phyloP scores from a whole-genome alignment of 148 eudicot species.

The Heliosperma pusillum region DNA sequence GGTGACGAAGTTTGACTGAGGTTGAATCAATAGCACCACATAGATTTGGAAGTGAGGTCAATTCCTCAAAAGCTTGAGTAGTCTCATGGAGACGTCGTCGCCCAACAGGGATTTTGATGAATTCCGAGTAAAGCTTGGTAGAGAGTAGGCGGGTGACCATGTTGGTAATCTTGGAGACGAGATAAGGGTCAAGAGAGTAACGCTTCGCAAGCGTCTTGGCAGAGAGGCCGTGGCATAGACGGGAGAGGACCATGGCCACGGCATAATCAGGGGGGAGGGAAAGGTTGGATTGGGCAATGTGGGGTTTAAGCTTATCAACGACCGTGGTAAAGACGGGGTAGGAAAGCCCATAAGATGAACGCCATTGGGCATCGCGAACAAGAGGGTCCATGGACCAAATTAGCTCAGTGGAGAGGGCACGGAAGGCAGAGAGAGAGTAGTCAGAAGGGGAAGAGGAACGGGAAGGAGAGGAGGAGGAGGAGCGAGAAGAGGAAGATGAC shows the following conservation, averaged over 20 bases:
- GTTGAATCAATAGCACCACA: constrained; percentile 78
- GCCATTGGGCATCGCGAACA: constrained; percentile 77
- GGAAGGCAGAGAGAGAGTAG: constrained; percentile 76
- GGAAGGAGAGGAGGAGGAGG: constrained; percentile 29
- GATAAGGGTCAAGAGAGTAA: constrained; percentile 73
- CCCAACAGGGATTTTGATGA: constrained; percentile 74
- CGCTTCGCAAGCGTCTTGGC: constrained; percentile 59
- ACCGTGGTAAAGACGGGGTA: constrained; percentile 84
- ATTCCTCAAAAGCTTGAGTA: constrained; percentile 62
- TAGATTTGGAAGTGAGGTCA: constrained; percentile 61
- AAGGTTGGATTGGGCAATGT: constrained; percentile 66
- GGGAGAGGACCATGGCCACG: constrained; percentile 85
- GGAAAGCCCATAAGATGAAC: constrained; percentile 71
- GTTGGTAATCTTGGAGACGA: constrained; percentile 85
- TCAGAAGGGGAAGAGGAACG: constrained; percentile 36
- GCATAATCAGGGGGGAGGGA: constrained; percentile 91
- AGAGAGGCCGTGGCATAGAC: constrained; percentile 60
- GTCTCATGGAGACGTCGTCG: constrained; percentile 65
- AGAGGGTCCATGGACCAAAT: constrained; percentile 88
- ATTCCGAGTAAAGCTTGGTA: constrained; percentile 84
- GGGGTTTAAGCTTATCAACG: constrained; percentile 74
- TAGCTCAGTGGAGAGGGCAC: constrained; percentile 78
- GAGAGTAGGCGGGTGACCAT: constrained; percentile 89
- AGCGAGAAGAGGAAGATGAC: constrained; percentile 19
- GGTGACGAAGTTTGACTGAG: constrained; percentile 35